Evolutionary conservation across 164 flowering plant species (phyloP).

Genomic region (Chimonanthus salicifolius): DNA sequence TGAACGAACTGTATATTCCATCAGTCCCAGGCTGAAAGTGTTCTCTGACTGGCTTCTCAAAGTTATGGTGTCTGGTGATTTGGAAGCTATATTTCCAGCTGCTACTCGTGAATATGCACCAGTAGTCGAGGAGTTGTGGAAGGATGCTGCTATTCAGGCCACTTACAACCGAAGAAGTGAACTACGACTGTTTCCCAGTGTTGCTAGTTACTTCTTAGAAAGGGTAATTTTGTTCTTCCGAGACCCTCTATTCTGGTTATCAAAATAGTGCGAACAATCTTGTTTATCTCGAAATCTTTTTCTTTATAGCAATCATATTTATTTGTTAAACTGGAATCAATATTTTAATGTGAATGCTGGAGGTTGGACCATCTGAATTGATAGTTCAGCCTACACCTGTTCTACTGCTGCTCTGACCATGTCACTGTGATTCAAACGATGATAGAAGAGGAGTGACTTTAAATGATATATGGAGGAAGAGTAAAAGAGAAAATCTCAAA

Average conservation of each 20-base stretch:
- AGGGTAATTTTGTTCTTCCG: slow-evolving; percentile 38
- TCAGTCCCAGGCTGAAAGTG: slow-evolving; percentile 63
- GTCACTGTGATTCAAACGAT: no score
- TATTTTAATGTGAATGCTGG: no score
- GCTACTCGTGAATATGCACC: slow-evolving; percentile 98
- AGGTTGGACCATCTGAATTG: background rate
- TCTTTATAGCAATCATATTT: no score
- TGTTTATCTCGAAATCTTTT: no score
- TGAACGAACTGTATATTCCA: slow-evolving; percentile 44
- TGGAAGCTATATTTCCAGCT: slow-evolving; percentile 90
- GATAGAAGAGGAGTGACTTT: no score
- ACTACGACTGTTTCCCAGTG: slow-evolving; percentile 56
- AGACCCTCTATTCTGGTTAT: background rate
- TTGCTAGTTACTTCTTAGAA: slow-evolving; percentile 79
- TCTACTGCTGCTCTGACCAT: background rate
- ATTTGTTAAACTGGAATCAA: no score
- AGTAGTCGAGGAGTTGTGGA: slow-evolving; percentile 83
- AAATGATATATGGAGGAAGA: no score
- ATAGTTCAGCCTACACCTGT: background rate
- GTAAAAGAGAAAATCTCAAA: no score
- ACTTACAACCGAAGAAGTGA: slow-evolving; percentile 77
- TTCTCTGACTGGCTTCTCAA: slow-evolving; percentile 96
- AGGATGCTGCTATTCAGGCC: slow-evolving; percentile 72
- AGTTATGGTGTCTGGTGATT: slow-evolving; percentile 73
- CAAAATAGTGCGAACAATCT: no score